A percentile compares a stretch with the other conserved stretches of the same genome.
Evolutionary conservation across 495 filamentous ascomycete genomes (phyloP).

Genomic region (Hypoxylon cercidicola): DNA sequence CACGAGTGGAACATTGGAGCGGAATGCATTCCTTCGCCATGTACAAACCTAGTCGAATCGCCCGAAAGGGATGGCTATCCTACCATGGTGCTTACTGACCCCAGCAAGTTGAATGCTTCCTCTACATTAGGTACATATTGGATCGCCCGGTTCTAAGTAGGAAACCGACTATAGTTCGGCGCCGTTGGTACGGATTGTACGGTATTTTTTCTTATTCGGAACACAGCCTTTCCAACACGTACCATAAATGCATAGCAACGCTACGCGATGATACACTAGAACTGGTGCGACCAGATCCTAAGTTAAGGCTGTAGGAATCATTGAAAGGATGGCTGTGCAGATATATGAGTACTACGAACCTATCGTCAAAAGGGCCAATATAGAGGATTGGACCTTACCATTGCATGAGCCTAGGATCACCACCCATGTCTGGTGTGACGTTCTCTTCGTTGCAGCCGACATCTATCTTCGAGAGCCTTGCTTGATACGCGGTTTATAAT

Average conservation of each 20-base stretch:
- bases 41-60: neutral
- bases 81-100: neutral
- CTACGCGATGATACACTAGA: neutral
- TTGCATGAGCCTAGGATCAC: constrained; percentile 7
- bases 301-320: neutral
- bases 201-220: no score
- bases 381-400: neutral
- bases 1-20: constrained; percentile 1
- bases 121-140: neutral
- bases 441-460: neutral
- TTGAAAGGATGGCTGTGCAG: constrained; percentile 2
- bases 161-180: no score
- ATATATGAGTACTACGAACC: neutral
- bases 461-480: neutral
- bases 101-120: neutral
- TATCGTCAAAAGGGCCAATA: neutral
- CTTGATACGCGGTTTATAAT: neutral
- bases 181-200: no score
- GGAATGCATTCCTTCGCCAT: constrained; percentile 4
- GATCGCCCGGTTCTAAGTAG: no score
- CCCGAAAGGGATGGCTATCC: neutral
- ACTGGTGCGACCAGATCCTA: neutral
- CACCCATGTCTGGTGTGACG: constrained; percentile 20
- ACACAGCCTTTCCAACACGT: neutral
- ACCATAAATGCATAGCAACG: neutral